Evolutionary conservation across 177 flowering plant species (phyloP).

Genomic region (Telopea speciosissima): DNA sequence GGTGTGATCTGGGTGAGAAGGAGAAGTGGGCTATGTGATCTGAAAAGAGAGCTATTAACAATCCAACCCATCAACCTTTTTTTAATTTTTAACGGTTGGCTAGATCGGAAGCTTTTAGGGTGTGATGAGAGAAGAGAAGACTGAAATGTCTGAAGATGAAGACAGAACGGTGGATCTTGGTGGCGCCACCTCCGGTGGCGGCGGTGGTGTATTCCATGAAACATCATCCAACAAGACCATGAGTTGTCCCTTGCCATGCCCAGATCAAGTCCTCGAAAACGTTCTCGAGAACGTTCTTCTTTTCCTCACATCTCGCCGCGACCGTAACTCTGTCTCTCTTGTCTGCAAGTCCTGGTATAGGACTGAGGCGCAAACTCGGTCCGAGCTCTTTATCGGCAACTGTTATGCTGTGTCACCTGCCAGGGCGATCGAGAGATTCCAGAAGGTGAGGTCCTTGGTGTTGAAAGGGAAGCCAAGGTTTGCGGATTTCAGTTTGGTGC

Average conservation of each 20-base stretch:
- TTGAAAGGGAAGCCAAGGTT: slow-evolving; percentile 87
- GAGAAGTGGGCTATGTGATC: neutral
- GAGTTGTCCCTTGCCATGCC: slow-evolving; percentile 26
- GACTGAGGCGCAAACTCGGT: slow-evolving; percentile 64
- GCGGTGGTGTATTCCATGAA: neutral
- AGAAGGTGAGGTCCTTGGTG: slow-evolving; percentile 36
- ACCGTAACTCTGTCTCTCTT: slow-evolving; percentile 75
- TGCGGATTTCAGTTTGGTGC: slow-evolving; percentile 76
- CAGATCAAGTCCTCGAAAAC: slow-evolving; percentile 76
- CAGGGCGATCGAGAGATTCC: slow-evolving; percentile 49
- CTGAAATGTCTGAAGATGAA: slow-evolving; percentile 50
- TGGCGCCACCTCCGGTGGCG: neutral
- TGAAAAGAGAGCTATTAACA: neutral
- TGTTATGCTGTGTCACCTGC: slow-evolving; percentile 72
- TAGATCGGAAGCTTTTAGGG: neutral
- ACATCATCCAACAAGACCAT: slow-evolving; percentile 12
- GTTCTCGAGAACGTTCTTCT: slow-evolving; percentile 78
- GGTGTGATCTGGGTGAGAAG: neutral
- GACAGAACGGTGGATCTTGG: slow-evolving; percentile 30
- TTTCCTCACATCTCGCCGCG: slow-evolving; percentile 60
- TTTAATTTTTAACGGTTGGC: neutral
- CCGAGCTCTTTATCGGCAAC: slow-evolving; percentile 80
- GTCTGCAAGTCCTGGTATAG: slow-evolving; percentile 86
- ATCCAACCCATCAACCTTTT: neutral
- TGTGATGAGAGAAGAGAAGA: slow-evolving; percentile 26